phyloP scores from a whole-genome alignment of 1,139 yeast species.

The Zygosaccharomyces sapae region DNA sequence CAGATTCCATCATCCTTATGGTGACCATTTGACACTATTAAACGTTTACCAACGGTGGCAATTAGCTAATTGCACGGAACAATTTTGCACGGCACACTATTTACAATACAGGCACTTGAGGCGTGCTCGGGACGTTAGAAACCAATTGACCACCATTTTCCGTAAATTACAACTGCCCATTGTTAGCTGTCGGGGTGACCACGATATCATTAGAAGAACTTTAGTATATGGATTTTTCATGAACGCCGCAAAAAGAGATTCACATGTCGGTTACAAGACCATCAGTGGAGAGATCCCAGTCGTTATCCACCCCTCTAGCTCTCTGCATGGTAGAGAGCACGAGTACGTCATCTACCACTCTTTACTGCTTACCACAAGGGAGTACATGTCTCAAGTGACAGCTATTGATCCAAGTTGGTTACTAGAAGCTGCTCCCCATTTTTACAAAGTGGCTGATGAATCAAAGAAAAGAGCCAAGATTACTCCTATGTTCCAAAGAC shows the following conservation, averaged over 20 bases:
- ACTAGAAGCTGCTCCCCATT: constrained; percentile 78
- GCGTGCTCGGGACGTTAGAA: constrained; percentile 73
- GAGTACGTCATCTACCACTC: constrained; percentile 84
- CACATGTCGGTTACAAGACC: constrained; percentile 75
- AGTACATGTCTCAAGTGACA: constrained; percentile 88
- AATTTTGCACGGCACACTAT: constrained; percentile 81
- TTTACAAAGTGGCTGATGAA: constrained; percentile 57
- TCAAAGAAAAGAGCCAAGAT: constrained; percentile 47
- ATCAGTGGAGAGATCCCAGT: constrained; percentile 77
- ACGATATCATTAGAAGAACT: constrained; percentile 63
- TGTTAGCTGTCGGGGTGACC: constrained; percentile 56
- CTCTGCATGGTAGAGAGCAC: constrained; percentile 67
- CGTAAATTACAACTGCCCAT: constrained; percentile 49
- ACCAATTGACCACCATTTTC: constrained; percentile 65
- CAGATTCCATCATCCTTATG: constrained; percentile 69
- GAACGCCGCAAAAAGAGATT: constrained; percentile 74
- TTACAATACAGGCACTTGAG: constrained; percentile 76
- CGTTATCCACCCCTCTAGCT: constrained; percentile 82
- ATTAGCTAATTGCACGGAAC: constrained; percentile 52
- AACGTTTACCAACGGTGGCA: constrained; percentile 82
- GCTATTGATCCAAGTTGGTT: constrained; percentile 83
- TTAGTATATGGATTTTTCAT: constrained; percentile 86
- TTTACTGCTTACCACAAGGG: constrained; percentile 72
- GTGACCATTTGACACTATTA: constrained; percentile 82
- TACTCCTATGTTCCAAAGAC: constrained; percentile 54